Conservation (phyloP, 2,329 filamentous ascomycete species). For the Leptoxyphium fumago region DNA sequence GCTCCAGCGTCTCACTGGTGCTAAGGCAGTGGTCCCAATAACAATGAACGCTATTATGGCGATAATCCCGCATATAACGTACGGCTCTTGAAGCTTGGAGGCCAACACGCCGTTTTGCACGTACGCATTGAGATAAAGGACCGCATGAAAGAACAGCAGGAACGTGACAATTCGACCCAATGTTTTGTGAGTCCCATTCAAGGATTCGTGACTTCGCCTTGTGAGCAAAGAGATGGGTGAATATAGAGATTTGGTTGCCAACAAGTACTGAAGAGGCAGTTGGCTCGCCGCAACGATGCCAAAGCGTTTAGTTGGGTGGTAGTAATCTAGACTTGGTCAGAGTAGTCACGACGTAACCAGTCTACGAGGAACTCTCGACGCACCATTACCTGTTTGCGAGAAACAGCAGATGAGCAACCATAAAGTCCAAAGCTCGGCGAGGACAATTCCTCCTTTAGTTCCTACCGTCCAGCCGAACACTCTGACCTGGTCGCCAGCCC, state of each 20-base stretch:
- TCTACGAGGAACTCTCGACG: conserved; percentile 24
- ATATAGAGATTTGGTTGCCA: conserved; percentile 37
- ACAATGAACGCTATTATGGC: conserved; percentile 31
- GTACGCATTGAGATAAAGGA: conserved; percentile 45
- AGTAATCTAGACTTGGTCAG: conserved; percentile 34
- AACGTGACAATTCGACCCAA: conserved; percentile 40
- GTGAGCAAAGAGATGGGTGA: conserved; percentile 38
- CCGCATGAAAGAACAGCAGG: conserved; percentile 37
- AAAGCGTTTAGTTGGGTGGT: conserved; percentile 48
- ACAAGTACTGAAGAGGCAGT: conserved; percentile 43
- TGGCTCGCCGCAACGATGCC: conserved; percentile 46
- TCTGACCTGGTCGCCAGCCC: conserved; percentile 12
- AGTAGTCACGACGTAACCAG: conserved; percentile 35
- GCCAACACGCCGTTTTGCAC: conserved; percentile 33
- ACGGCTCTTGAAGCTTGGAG: conserved; percentile 40
- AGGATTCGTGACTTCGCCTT: conserved; percentile 36
- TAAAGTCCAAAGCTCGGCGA: conserved; percentile 32
- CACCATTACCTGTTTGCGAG: conserved; percentile 40
- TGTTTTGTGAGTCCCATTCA: conserved; percentile 44
- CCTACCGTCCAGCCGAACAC: conserved; percentile 26
- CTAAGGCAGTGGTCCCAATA: conserved; percentile 35
- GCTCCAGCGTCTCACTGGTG: conserved; percentile 29
- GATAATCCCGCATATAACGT: conserved; percentile 42
- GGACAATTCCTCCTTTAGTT: conserved; percentile 36
- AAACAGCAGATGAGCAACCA: conserved; percentile 39